These are phyloP conservation scores for Fusarium acutatum DNA, from an alignment of 2,329 filamentous ascomycete species.

Conservation along the genomic window DNA sequence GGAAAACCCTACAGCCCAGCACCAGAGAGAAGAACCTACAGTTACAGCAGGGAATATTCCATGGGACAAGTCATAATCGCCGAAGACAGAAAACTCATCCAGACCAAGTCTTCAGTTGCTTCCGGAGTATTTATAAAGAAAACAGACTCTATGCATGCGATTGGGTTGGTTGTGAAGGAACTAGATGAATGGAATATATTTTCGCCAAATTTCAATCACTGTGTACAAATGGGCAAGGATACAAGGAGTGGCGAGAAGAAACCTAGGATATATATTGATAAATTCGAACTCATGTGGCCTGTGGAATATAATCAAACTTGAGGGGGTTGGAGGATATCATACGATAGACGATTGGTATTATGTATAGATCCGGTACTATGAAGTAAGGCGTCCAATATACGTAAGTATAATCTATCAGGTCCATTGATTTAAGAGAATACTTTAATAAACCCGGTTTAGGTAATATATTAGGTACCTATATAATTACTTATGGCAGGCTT, in stretches of 20 bases:
- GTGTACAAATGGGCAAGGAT: not conserved
- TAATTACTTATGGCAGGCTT: no score
- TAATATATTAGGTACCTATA: not conserved
- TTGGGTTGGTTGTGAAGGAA: no score
- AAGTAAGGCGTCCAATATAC: not conserved
- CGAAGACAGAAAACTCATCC: not conserved
- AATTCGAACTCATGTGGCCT: not conserved
- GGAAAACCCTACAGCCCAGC: rapidly evolving
- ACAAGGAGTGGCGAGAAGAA: not conserved
- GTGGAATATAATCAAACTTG: not conserved
- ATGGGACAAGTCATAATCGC: not conserved
- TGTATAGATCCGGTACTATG: not conserved
- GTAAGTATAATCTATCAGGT: not conserved
- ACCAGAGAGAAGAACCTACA: not conserved
- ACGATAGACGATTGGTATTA: not conserved
- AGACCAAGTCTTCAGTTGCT: no score
- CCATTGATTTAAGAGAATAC: not conserved
- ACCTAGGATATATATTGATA: not conserved
- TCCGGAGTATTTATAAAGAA: not conserved
- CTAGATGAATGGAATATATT: not conserved
- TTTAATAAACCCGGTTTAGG: not conserved
- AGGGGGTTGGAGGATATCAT: rapidly evolving
- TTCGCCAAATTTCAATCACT: not conserved
- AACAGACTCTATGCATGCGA: no score
- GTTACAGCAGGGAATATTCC: not conserved